Conservation (phyloP, 441 rosid species). For the Melastoma candidum region DNA sequence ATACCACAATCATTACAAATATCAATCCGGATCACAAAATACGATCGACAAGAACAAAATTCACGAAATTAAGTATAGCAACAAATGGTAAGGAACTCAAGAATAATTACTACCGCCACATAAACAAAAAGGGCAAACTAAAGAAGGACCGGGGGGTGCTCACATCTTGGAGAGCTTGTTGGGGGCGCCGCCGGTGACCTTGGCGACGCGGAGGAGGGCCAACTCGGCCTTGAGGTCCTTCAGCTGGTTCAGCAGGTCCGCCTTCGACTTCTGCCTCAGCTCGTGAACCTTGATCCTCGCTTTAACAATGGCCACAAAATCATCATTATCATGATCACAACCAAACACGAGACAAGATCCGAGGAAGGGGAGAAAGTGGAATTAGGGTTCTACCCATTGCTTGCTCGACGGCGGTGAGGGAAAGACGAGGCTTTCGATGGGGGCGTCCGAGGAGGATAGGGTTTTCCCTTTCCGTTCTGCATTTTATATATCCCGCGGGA, state of each 20-base stretch:
- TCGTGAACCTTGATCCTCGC: constrained; percentile 58
- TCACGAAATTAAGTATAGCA: too few relatives aligned
- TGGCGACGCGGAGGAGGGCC: constrained; percentile 35
- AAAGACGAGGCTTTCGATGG: too few relatives aligned
- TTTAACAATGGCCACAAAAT: constrained; percentile 1
- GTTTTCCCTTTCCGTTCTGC: too few relatives aligned
- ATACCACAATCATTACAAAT: neutral
- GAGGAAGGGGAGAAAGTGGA: too few relatives aligned
- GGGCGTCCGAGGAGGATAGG: too few relatives aligned
- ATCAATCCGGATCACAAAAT: too few relatives aligned
- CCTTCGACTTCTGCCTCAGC: constrained; percentile 38
- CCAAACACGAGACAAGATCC: too few relatives aligned
- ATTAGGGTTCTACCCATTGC: too few relatives aligned
- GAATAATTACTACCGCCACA: neutral
- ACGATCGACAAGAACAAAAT: too few relatives aligned
- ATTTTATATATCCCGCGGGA: too few relatives aligned
- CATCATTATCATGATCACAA: too few relatives aligned
- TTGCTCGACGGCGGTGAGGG: too few relatives aligned
- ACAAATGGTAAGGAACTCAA: neutral
- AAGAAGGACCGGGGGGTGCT: neutral
- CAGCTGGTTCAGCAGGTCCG: constrained; percentile 31
- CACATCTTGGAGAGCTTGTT: constrained; percentile 49
- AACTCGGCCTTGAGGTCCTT: constrained; percentile 33
- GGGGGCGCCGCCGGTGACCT: constrained; percentile 52
- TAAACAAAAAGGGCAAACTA: neutral